Percentiles rank a stretch among this genome's conserved stretches.
These are phyloP conservation scores for Myriosclerotinia scirpicola DNA, from an alignment of 2,329 filamentous ascomycete species.

Conservation along the genomic window DNA sequence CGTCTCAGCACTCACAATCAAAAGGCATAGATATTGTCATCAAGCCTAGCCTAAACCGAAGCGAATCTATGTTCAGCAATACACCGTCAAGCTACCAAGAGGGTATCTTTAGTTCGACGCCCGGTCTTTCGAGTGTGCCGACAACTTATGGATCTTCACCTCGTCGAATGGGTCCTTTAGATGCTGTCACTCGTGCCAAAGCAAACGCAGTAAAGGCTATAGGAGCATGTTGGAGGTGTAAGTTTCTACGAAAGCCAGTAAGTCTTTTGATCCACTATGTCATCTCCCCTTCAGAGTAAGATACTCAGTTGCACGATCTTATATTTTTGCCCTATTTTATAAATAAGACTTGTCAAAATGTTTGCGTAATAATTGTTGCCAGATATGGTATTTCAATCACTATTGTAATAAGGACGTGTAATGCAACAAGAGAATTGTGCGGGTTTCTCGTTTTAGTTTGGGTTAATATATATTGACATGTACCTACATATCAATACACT, in stretches of 20 bases:
- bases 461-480: neutral
- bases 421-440: neutral
- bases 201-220: constrained; percentile 27
- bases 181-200: constrained; percentile 23
- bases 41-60: neutral
- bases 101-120: constrained; percentile 19
- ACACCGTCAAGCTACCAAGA: constrained; percentile 19
- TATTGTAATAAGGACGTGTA: neutral
- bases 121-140: constrained; percentile 12
- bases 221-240: constrained; percentile 29
- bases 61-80: constrained; percentile 2
- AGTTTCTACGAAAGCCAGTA: constrained; percentile 27
- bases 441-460: neutral
- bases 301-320: neutral
- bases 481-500: neutral
- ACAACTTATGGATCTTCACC: constrained; percentile 16
- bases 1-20: neutral
- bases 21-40: constrained; percentile 6
- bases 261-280: neutral
- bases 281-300: neutral
- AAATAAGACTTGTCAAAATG: accelerated
- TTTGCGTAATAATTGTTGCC: neutral
- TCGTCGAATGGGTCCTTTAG: constrained; percentile 20
- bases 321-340: neutral
- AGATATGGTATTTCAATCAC: neutral